Base-by-base conservation (phyloP, 2,329 filamentous ascomycete species). In the Paecilomyces niveus region DNA sequence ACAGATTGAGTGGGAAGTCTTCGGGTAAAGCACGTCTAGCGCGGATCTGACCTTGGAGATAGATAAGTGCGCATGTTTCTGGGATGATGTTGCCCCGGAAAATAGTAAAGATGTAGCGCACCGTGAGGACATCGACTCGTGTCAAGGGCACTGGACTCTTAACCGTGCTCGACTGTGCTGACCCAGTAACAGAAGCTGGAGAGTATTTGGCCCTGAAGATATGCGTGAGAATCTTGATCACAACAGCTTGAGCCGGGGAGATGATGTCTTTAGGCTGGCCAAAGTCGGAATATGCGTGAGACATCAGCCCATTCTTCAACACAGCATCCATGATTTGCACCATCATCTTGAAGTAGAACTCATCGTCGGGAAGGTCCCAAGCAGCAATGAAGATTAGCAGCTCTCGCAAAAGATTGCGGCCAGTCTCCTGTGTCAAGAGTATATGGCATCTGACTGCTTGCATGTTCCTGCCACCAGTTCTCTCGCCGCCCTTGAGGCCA, bases 271-370 rank as follows among this genome's bases (percentile, higher is more conserved):
- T 97, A 9, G 90, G 89, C 63, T 96, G 95, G 54, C 91, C 84
- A 65, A 97, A 88, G 32, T 91, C 90, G 63, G 93, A 90, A 82
- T 95, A 97, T 2, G 92, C 90, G 70, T 94, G 95, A 0, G 92
- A 92, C 71, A 97, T 88, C 29, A 97, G 79, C 1, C 90, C 91
- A 63, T 91, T 95, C 64, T 92, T 88, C 55, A 97, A 86, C 53
- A 97, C 89, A 0, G 93, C 90, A 70, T 96, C 90, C 76, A 97
- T 90, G 60, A 97, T 96, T 74, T 97, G 92, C 52, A 92, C 89
- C 74, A 95, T 97, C 72, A 97, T 90, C 72, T 96, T 93, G 79
- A 96, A 97, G 68, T 97, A 96, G 39, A 96, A 85, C 61, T 95
- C 92, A 60, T 93, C 88, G 71, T 97, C 92, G 49, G 91, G 89